These are phyloP conservation scores for Pelagomonas calceolata DNA, from an alignment of 108 stramenopile genomes.

Conservation along the genomic window DNA sequence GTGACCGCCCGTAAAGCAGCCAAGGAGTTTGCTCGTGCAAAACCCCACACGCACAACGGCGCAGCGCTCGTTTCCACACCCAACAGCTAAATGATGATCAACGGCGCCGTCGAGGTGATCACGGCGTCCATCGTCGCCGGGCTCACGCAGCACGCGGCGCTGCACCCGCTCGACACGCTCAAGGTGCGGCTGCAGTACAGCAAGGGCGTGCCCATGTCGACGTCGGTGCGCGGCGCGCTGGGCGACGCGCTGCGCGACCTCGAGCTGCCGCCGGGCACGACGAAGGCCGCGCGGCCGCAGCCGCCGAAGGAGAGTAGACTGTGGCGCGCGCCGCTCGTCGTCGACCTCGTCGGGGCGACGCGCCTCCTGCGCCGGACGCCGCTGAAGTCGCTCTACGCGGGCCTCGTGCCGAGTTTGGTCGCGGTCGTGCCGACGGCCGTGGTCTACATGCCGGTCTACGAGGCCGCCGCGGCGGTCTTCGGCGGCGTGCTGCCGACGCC, in stretches of 20 bases:
- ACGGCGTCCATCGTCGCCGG: background rate
- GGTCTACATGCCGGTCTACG: background rate
- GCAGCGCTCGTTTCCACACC: no score
- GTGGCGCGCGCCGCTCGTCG: background rate
- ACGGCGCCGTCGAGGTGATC: background rate
- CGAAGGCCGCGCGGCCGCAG: no score
- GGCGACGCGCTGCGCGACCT: no score
- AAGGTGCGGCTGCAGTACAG: background rate
- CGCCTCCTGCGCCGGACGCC: background rate
- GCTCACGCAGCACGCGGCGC: background rate
- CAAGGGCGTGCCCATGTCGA: background rate
- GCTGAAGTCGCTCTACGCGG: background rate
- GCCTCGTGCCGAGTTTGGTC: background rate
- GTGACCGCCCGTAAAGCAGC: no score
- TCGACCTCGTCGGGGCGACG: background rate
- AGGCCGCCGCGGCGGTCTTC: background rate
- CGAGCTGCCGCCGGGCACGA: no score
- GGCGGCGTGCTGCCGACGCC: background rate
- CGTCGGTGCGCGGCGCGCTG: no score
- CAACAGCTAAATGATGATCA: background rate
- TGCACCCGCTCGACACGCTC: background rate
- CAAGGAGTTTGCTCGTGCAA: no score
- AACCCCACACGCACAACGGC: no score
- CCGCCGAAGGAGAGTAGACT: background rate
- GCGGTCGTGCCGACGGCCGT: background rate